Evolutionary conservation across 345 rosid genomes (phyloP).

Genomic region (Reutealis trisperma): DNA sequence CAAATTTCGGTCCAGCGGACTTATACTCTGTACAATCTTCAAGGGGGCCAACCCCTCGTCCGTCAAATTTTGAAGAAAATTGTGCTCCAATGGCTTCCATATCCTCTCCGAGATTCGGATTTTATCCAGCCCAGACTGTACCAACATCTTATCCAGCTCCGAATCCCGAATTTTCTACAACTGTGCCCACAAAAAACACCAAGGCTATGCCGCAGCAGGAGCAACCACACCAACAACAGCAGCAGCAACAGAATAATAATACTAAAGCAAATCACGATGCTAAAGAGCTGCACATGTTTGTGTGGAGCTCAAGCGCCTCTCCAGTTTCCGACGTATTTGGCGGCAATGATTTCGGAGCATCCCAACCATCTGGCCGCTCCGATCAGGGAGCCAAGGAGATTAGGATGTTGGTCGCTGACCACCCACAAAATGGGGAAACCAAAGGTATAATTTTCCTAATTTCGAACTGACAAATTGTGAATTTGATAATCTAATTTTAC

Average conservation of each 20-base stretch:
- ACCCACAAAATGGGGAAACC: slow-evolving; percentile 66
- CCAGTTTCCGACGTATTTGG: slow-evolving; percentile 57
- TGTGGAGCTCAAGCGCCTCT: slow-evolving; percentile 46
- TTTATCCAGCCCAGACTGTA: slow-evolving; percentile 58
- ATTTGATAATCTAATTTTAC: background rate
- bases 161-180: slow-evolving; percentile 69
- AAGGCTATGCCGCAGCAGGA: slow-evolving; percentile 29
- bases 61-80: slow-evolving; percentile 51
- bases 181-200: slow-evolving; percentile 30
- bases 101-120: slow-evolving; percentile 76
- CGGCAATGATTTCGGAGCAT: slow-evolving; percentile 50
- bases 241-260: slow-evolving; percentile 22
- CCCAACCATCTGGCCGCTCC: slow-evolving; percentile 75
- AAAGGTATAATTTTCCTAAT: slow-evolving; percentile 46
- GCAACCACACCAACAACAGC: slow-evolving; percentile 30
- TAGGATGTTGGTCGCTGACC: slow-evolving; percentile 81
- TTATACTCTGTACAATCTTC: slow-evolving; percentile 76
- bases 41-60: slow-evolving; percentile 51
- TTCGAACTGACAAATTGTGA: background rate
- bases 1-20: slow-evolving; percentile 88
- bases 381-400: slow-evolving; percentile 93
- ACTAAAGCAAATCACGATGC: slow-evolving; percentile 69
- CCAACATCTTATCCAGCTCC: slow-evolving; percentile 83
- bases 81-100: slow-evolving; percentile 36
- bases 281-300: slow-evolving; percentile 49